Base-by-base conservation (phyloP, 2,329 filamentous ascomycete genomes). In the Diaporthe sp. region DNA sequence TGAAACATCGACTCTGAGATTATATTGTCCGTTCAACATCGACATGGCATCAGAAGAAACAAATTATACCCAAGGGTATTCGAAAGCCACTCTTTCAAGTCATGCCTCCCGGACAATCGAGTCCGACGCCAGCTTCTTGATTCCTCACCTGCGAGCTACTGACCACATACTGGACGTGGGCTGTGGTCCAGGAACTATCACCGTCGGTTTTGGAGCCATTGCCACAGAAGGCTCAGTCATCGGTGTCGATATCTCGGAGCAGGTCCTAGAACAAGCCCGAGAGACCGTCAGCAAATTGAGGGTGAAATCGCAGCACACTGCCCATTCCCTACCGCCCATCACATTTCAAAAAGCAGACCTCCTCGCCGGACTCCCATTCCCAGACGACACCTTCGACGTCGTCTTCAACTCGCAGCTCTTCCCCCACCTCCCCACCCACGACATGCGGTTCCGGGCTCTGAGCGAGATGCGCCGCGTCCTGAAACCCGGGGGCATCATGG, bases 391-490 rank as follows among this genome's bases (percentile, higher is more conserved):
- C 17, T 83, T 82, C 62, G 81, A 83, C 67, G 76, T 82, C n/a
- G 78, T 78, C 28, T 80, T 79, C 71, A 81, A 78, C 70, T 81
- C 82, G 42, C 81, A 83, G 67, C 79, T 80, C 6, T 77, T 83
- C 7, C 72, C 74, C 9, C 82, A 83, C 53, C 78, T 81, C 22
- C 72, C 72, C 9, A 60, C 71, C 8, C 75, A 67, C 4, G 72
- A 71, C 8, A 76, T 75, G 34, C 81, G 78, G 1, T 73, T 61
- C 39, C 79, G 79, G 3, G 78, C 78, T 0, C 75, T 84, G 28
- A 67, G 73, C 19, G 82, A 84, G 75, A 82, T 83, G 80, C 74
- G 79, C 5, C 79, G 82, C 10, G 80, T 83, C 15, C 80, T 80
- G 5, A 81, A 81, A 71, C 78, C 79, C 4, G 81, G 79, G 12